These are phyloP conservation scores for Alternaria novae-zelandiae DNA, from an alignment of 2,329 filamentous ascomycete species.

Conservation along the genomic window DNA sequence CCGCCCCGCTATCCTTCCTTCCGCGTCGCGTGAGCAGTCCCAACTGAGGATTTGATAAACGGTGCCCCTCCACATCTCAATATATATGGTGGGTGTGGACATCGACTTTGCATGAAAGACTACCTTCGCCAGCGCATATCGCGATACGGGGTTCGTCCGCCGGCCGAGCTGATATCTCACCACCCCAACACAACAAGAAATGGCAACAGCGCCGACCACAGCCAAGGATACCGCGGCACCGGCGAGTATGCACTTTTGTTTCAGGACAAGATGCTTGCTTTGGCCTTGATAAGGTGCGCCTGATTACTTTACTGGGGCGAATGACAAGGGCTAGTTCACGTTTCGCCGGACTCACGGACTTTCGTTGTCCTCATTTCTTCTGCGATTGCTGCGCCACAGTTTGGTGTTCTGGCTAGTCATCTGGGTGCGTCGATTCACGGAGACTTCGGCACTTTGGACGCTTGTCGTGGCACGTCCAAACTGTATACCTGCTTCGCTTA, in stretches of 20 bases:
- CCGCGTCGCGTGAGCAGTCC: slow-evolving; percentile 5
- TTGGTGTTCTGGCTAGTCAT: neutral
- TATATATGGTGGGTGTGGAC: neutral
- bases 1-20: slow-evolving; percentile 1
- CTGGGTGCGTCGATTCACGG: neutral
- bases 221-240: neutral
- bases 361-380: neutral
- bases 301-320: neutral
- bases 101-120: neutral
- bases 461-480: neutral
- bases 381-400: slow-evolving; percentile 3
- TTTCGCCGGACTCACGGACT: neutral
- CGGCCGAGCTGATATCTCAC: neutral
- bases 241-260: neutral
- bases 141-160: neutral
- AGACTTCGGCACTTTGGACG: neutral
- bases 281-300: neutral
- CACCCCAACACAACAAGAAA: neutral
- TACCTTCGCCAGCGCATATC: neutral
- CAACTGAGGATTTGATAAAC: neutral
- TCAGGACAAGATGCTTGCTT: neutral
- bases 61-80: neutral
- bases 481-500: neutral
- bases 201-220: neutral
- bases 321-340: neutral